Percentiles rank a stretch among this genome's conserved stretches.
phyloP scores from a whole-genome alignment of 108 stramenopile species.

The Schizochytrium sp. region DNA sequence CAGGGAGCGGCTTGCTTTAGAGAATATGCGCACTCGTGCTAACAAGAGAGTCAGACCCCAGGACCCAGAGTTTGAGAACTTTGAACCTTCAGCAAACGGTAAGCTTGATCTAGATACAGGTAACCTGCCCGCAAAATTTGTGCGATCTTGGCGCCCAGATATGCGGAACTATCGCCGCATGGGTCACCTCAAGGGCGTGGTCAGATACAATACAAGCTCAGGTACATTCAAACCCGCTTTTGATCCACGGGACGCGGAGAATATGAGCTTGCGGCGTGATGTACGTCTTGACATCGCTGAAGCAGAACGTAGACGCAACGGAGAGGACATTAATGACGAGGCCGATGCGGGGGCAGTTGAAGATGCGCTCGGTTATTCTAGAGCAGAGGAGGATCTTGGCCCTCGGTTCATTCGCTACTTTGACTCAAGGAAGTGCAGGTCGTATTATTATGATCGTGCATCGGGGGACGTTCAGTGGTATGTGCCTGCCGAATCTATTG shows the following conservation, averaged over 20 bases:
- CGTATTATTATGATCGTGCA: constrained; percentile 29
- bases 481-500: background rate
- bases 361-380: constrained; percentile 4
- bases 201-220: background rate
- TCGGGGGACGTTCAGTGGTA: background rate
- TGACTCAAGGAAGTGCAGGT: background rate
- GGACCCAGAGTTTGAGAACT: background rate
- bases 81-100: background rate
- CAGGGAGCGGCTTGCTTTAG: background rate
- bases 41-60: background rate
- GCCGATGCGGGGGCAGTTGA: constrained; percentile 1
- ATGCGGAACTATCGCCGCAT: background rate
- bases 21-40: background rate
- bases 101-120: background rate
- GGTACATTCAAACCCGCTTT: background rate
- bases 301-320: constrained; percentile 2
- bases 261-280: background rate
- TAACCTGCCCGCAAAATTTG: constrained; percentile 45
- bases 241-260: constrained; percentile 1
- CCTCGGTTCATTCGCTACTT: constrained; percentile 1
- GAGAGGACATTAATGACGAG: constrained; percentile 28
- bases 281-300: background rate
- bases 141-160: constrained; percentile 42
- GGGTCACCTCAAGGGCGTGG: constrained; percentile 50
- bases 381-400: background rate